Base-by-base conservation (phyloP, 345 rosid species). In the Euclidium syriacum region DNA sequence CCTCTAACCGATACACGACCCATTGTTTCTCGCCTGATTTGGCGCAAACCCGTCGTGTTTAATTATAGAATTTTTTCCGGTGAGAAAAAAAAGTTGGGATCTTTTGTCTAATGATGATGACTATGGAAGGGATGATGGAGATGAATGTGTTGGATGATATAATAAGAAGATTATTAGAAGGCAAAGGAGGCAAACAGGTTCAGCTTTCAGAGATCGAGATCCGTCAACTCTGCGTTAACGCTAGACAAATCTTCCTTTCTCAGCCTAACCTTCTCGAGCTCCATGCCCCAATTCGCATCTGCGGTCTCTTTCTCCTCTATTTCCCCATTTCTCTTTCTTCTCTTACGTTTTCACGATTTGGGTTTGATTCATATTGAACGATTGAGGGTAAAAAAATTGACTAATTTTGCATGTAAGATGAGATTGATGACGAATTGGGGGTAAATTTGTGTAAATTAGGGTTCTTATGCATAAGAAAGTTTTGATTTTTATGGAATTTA, bases 181-280 rank as follows among this genome's bases (percentile, higher is more conserved):
- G 99, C 4, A 86, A 73, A 88, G 98, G 95, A 56, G 84, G 89
- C 7, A 90, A 85, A 66, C 99, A 90, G 67, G 99, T 88, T 42
- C 97, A 90, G 85, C 83, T 90, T 15, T 95, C 99, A 0, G 99
- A 95, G 78, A 78, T 77, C 40, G 99, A 95, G 86, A 90, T 95
- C 85, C 96, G 99, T 59, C 99, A 88, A 79, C 88, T 95, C 20
- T 95, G 99, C 62, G 75, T 87, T 73, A 90, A 84, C 75, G 90
- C 99, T 40, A 86, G 98, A 49, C 95, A 95, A 79, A 85, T 88
- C 77, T 83, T 95, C 81, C 85, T 88, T 19, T 80, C 92, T 40
- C 85, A 89, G 70, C 96, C 99, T 15, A 81, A 47, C 68, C 97
- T 94, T 70, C 83, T 90, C 78, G 81, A 83, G 75, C 55, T 90